phyloP scores from a whole-genome alignment of 495 filamentous ascomycete species.

The Daldinia caldariorum region DNA sequence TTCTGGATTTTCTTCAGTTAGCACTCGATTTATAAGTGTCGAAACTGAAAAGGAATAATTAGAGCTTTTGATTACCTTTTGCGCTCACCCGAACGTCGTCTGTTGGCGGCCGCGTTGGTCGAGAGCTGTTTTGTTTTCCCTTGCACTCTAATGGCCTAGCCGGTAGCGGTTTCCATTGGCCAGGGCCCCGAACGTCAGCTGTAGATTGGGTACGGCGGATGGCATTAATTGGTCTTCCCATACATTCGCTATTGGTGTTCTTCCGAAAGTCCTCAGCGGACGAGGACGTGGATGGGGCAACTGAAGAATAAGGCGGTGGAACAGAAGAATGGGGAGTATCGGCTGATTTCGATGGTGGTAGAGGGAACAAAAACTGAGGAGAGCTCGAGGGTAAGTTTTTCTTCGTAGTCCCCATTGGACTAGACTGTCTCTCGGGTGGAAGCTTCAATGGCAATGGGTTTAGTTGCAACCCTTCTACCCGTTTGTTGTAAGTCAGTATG shows the following conservation, averaged over 20 bases:
- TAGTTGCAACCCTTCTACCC: background rate
- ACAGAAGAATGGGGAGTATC: constrained; percentile 10
- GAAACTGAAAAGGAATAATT: background rate
- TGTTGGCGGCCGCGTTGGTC: background rate
- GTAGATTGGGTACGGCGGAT: constrained; percentile 20
- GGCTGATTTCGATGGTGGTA: constrained; percentile 15
- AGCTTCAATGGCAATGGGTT: background rate
- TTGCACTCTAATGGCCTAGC: constrained; percentile 5
- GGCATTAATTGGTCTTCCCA: background rate
- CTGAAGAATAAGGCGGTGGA: constrained; percentile 24
- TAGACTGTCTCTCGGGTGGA: background rate
- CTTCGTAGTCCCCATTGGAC: background rate
- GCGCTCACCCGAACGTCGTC: background rate
- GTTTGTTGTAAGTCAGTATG: background rate
- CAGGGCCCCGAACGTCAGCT: background rate
- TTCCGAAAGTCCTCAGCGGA: background rate
- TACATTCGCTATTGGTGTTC: background rate
- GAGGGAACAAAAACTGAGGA: constrained; percentile 18
- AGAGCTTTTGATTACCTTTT: background rate
- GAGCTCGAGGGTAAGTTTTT: background rate
- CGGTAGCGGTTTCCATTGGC: constrained; percentile 30
- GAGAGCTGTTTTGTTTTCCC: background rate
- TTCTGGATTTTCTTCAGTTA: background rate
- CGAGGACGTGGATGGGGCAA: constrained; percentile 2
- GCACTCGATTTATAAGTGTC: background rate